Base-by-base conservation (phyloP, 2,329 filamentous ascomycete species). In the Fusarium hostae region DNA sequence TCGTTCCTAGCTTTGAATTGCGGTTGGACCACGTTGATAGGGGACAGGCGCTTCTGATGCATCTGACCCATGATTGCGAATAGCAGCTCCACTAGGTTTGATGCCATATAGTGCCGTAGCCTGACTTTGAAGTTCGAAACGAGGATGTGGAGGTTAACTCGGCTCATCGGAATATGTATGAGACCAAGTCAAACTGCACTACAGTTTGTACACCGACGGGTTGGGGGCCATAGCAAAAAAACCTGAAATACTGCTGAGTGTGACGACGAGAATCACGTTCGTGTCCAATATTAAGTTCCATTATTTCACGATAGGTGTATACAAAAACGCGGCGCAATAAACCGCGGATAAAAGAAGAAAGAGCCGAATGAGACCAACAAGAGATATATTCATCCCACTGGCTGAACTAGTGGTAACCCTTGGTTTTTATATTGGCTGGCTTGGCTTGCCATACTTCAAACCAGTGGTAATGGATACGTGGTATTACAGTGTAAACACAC, bases 11-110 rank as follows among this genome's bases (percentile, higher is more conserved):
- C 54, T 35, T 66, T 63, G 55, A 52, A 63, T 62, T 65, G 64
- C 68, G 57, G 68, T 75, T 75, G 73, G 73, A 43, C 71, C 66
- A 73, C 73, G 73, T 75, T 59, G 73, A 69, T 72, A 69, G 63
- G 72, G 54, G 70, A 59, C 51, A 61, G 68, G 62, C 62, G 66
- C 63, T 60, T 68, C 57, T 41, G 56, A 56, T 60, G 59, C 47
- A 34, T 59, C 57, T 51, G 66, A 45, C 44, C 59, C 45, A 54
- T 48, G 22, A 41, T 64, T 28, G 18, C n/a, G 34, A 34, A 63
- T 37, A 35, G 30, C n/a, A 41, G 63, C 40, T 58, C 73, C 70
- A 62, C 73, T 52, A 35, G 54, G 26, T 37, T 32, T 59, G 39
- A 55, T 63, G 59, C 55, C 59, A 60, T 66, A 57, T 43, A 70